Percentiles rank a stretch among this genome's conserved stretches.
phyloP scores from a whole-genome alignment of 2,329 filamentous ascomycete genomes.

The Chlorencoelia australis region DNA sequence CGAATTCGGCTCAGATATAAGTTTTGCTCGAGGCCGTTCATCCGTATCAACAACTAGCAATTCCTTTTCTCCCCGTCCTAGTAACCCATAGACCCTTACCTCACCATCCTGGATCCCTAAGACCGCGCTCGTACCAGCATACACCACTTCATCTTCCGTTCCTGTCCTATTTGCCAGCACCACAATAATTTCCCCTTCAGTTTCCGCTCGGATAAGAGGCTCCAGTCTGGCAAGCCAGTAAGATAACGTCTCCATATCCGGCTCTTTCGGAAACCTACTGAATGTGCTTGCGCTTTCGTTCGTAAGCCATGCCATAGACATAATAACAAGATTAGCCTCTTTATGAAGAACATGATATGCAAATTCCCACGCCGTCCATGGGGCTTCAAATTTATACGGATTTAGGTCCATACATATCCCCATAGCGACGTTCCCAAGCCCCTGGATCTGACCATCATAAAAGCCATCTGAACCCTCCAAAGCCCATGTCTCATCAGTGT shows the following conservation, averaged over 20 bases:
- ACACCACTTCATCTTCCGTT: constrained; percentile 53
- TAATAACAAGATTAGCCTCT: constrained; percentile 51
- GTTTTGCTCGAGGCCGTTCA: constrained; percentile 14
- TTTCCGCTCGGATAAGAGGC: constrained; percentile 46
- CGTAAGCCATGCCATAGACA: constrained; percentile 74
- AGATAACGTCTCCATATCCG: constrained; percentile 61
- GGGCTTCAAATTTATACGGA: constrained; percentile 41
- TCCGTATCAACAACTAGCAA: constrained; percentile 56
- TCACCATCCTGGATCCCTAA: constrained; percentile 55
- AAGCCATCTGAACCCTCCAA: constrained; percentile 44
- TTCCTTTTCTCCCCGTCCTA: constrained; percentile 61
- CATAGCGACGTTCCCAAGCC: constrained; percentile 42
- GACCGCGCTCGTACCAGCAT: constrained; percentile 66
- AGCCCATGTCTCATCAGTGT: constrained; percentile 53
- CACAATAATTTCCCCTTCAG: constrained; percentile 50
- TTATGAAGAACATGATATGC: constrained; percentile 42
- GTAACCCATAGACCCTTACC: constrained; percentile 57
- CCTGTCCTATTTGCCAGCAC: constrained; percentile 65
- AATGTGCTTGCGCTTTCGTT: constrained; percentile 38
- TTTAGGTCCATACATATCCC: constrained; percentile 61
- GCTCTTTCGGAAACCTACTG: constrained; percentile 41
- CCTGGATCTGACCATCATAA: constrained; percentile 34
- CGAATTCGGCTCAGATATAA: constrained; percentile 16
- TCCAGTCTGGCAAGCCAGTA: constrained; percentile 69
- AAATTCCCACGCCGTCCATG: constrained; percentile 40